Percentiles rank a stretch among this genome's conserved stretches.
Evolutionary conservation across 306 rosid genomes (phyloP).

Genomic region (Casuarina cunninghamiana): DNA sequence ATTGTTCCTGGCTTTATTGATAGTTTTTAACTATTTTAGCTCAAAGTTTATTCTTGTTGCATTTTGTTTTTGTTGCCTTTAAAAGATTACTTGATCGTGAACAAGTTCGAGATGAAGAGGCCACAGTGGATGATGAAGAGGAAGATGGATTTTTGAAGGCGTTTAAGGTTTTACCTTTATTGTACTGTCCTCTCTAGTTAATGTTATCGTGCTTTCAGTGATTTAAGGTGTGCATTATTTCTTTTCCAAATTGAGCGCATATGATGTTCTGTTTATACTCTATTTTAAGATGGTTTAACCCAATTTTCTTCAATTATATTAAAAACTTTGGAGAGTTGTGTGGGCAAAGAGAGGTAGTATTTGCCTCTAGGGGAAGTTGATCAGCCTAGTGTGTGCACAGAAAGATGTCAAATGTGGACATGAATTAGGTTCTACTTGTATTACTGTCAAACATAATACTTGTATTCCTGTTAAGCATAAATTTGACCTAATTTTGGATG

Average conservation of each 20-base stretch:
- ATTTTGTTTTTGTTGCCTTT: conserved; percentile 21
- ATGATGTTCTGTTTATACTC: not conserved
- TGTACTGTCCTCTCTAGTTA: conserved; percentile 19
- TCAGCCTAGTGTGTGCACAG: not conserved
- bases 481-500: conserved; percentile 1
- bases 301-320: not conserved
- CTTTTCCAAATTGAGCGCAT: not conserved
- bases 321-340: not conserved
- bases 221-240: conserved; percentile 14
- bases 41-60: conserved; percentile 23
- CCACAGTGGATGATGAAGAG: conserved; percentile 86
- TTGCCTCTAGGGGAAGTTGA: not conserved
- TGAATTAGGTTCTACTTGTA: not conserved
- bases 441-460: not conserved
- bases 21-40: conserved; percentile 22
- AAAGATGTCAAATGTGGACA: not conserved
- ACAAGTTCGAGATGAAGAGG: conserved; percentile 78
- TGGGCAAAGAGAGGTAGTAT: not conserved
- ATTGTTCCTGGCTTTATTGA: conserved; percentile 6
- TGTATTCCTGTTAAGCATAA: not conserved
- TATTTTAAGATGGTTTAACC: not conserved
- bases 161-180: conserved; percentile 63
- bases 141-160: conserved; percentile 95
- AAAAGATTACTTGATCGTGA: conserved; percentile 91
- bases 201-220: conserved; percentile 24